Conservation (phyloP, 495 filamentous ascomycete genomes). For the Xylaria sp. region DNA sequence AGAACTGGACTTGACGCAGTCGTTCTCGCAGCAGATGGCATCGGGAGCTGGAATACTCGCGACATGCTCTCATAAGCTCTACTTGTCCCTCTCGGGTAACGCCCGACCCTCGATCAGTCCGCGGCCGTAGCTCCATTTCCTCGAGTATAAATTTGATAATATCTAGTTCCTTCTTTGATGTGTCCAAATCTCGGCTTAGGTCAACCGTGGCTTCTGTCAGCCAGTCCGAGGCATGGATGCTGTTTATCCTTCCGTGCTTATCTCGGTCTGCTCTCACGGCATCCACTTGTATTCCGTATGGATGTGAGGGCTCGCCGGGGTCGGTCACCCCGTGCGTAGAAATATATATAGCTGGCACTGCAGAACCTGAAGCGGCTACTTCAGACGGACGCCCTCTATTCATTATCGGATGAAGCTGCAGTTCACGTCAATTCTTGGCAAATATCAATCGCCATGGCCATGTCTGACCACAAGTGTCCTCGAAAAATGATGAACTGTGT, state of each 20-base stretch:
- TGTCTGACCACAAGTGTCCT: background rate
- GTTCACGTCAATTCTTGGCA: background rate
- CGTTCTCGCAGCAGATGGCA: constrained; percentile 36
- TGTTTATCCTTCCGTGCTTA: background rate
- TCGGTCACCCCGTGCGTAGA: background rate
- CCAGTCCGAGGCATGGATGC: constrained; percentile 25
- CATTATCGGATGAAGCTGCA: background rate
- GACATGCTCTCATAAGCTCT: constrained; percentile 35
- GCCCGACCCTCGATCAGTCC: background rate
- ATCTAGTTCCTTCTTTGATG: constrained; percentile 34
- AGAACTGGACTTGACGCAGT: constrained; percentile 33
- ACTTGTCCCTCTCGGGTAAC: constrained; percentile 16
- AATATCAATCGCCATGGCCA: background rate
- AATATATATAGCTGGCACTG: background rate
- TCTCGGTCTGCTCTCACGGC: background rate
- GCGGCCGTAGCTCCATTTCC: constrained; percentile 19
- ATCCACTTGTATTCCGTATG: background rate
- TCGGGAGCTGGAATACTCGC: constrained; percentile 36
- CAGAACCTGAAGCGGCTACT: background rate
- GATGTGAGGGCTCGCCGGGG: background rate
- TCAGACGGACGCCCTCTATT: background rate
- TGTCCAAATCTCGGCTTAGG: constrained; percentile 31
- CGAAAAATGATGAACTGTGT: no score
- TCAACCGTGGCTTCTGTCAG: constrained; percentile 23
- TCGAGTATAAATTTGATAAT: constrained; percentile 34